Conservation (phyloP, 2,329 filamentous ascomycete genomes). For the Alternaria rosae region DNA sequence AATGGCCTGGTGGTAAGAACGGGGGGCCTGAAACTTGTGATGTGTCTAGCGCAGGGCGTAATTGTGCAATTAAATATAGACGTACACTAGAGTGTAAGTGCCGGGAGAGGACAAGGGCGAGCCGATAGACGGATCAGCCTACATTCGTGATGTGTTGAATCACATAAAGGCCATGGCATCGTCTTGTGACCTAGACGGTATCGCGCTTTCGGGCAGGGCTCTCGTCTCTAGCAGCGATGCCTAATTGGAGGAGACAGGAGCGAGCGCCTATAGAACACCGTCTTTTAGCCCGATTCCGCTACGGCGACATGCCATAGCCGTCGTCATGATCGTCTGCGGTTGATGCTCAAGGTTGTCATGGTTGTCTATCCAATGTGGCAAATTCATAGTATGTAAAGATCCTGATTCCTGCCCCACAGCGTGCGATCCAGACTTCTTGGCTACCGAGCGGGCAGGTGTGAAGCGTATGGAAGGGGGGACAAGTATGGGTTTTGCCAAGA, state of each 20-base stretch:
- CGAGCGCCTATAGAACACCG: not conserved
- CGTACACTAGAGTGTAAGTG: not conserved
- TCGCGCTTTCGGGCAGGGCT: not conserved
- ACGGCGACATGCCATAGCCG: not conserved
- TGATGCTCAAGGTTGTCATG: not conserved
- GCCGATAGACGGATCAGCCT: not conserved
- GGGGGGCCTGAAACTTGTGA: not conserved
- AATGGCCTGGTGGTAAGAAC: not conserved
- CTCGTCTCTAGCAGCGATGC: not conserved
- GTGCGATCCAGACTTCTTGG: not conserved
- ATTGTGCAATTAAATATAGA: not conserved
- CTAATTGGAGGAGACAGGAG: not conserved
- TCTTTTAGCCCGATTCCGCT: not conserved
- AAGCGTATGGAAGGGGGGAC: not conserved
- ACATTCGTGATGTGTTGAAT: not conserved
- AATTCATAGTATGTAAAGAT: not conserved
- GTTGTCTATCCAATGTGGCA: not conserved
- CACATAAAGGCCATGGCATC: not conserved
- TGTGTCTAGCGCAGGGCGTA: not conserved
- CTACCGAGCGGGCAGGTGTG: not conserved
- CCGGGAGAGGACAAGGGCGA: not conserved
- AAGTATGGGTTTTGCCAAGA: not conserved
- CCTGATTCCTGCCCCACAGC: not conserved
- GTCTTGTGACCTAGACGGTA: not conserved
- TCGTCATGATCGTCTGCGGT: not conserved